Percentiles rank a stretch among this genome's conserved stretches.
These are phyloP conservation scores for Pythium oligandrum DNA, from an alignment of 352 stramenopile species.

Conservation along the genomic window DNA sequence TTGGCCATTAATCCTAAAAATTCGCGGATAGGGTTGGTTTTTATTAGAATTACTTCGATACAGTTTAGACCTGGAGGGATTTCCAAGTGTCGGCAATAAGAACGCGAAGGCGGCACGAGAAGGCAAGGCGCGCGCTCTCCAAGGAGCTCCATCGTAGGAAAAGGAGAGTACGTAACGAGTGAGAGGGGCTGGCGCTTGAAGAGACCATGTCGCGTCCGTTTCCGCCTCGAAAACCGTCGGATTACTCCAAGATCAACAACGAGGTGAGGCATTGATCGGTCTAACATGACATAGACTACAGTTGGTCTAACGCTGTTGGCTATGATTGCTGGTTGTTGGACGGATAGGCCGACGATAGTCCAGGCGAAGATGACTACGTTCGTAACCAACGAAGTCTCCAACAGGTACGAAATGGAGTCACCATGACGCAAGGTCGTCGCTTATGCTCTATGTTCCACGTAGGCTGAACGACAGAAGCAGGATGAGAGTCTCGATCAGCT, in stretches of 20 bases:
- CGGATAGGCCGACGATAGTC: constrained; percentile 1
- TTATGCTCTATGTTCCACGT: neutral
- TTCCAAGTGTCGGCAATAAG: too few species aligned
- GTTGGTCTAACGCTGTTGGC: neutral
- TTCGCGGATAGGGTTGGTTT: too few species aligned
- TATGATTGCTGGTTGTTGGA: constrained; percentile 1
- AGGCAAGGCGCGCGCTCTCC: too few species aligned
- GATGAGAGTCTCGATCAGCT: constrained; percentile 80
- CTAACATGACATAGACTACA: constrained; percentile 1
- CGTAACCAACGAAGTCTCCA: constrained; percentile 42
- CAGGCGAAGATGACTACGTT: constrained; percentile 55
- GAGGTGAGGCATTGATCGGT: constrained; percentile 29
- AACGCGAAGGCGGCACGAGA: too few species aligned
- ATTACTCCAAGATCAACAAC: constrained; percentile 70
- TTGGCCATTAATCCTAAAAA: too few species aligned
- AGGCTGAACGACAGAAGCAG: constrained; percentile 75
- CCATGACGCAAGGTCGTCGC: neutral
- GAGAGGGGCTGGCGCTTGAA: too few species aligned
- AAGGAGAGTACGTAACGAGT: too few species aligned
- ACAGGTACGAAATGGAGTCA: constrained; percentile 22
- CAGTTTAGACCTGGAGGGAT: too few species aligned
- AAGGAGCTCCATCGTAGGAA: too few species aligned
- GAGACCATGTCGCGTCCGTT: constrained; percentile 52
- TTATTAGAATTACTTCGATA: too few species aligned
- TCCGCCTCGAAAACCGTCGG: constrained; percentile 46